These are phyloP conservation scores for Cyclocybe cylindracea DNA, from an alignment of 768 basidiomycete genomes.

Conservation along the genomic window DNA sequence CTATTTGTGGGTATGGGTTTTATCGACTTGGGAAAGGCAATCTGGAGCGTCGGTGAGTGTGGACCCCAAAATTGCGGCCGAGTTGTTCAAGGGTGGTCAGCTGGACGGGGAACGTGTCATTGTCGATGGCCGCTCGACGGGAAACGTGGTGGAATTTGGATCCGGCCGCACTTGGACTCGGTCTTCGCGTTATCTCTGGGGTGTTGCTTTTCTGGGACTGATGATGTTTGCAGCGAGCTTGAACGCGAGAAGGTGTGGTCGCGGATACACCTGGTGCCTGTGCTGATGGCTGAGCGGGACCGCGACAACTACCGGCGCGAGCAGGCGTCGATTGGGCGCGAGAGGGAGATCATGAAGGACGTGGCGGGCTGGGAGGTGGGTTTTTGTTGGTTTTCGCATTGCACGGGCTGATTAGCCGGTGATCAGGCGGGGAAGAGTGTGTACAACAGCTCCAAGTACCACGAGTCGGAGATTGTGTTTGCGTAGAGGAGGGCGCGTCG, in stretches of 20 bases:
- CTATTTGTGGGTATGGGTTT: slow-evolving; percentile 88
- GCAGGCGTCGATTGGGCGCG: slow-evolving; percentile 75
- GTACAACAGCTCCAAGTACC: slow-evolving; percentile 81
- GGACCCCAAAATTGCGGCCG: slow-evolving; percentile 6
- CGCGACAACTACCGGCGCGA: slow-evolving; percentile 83
- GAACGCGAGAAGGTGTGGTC: slow-evolving; percentile 94
- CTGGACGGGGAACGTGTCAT: slow-evolving; percentile 71
- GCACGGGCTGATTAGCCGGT: slow-evolving; percentile 11
- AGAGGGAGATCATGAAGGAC: slow-evolving; percentile 93
- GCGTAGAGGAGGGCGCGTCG: slow-evolving; percentile 23
- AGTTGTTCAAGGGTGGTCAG: slow-evolving; percentile 42
- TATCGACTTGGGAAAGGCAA: slow-evolving; percentile 91
- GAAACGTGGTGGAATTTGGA: slow-evolving; percentile 69
- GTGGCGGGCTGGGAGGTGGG: slow-evolving; percentile 94
- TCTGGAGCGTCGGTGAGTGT: slow-evolving; percentile 85
- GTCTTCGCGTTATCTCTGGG: slow-evolving; percentile 44
- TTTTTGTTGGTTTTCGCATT: slow-evolving; percentile 16
- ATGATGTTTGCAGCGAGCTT: slow-evolving; percentile 75
- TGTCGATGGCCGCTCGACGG: slow-evolving; percentile 57
- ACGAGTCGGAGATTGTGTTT: slow-evolving; percentile 39
- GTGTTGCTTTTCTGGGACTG: slow-evolving; percentile 41
- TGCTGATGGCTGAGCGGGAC: slow-evolving; percentile 92
- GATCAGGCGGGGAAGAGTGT: slow-evolving; percentile 80
- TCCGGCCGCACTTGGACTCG: slow-evolving; percentile 50
- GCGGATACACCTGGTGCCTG: slow-evolving; percentile 89